Evolutionary conservation across 371 early-diverging fungal species (phyloP).

Genomic region (Chytridium lagenaria): DNA sequence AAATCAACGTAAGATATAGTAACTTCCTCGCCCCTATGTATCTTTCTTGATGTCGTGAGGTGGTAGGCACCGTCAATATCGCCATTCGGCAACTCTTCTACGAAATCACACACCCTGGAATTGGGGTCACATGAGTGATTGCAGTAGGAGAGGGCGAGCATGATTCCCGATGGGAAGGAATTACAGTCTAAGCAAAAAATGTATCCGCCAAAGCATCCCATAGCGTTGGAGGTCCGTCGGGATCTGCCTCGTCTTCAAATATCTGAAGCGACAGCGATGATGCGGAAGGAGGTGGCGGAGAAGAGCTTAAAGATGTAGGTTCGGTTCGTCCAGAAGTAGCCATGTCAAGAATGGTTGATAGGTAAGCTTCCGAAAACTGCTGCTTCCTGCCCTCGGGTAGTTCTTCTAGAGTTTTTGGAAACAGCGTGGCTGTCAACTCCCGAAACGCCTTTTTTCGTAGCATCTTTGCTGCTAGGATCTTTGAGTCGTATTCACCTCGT

Average conservation of each 20-base stretch:
- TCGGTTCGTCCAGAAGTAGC: not conserved
- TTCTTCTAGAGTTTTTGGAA: not conserved
- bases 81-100: not conserved
- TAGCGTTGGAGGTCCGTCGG: not conserved
- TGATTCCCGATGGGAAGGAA: conserved; percentile 33
- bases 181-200: conserved; percentile 34
- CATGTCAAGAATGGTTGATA: not conserved
- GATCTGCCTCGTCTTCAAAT: no score
- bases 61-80: conserved; percentile 5
- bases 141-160: conserved; percentile 19
- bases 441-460: not conserved
- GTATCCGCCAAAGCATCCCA: conserved; percentile 15
- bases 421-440: not conserved
- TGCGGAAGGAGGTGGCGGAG: not conserved
- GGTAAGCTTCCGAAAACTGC: not conserved
- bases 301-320: not conserved
- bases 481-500: not conserved
- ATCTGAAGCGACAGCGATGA: not conserved
- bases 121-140: conserved; percentile 34
- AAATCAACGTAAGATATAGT: conserved; percentile 34
- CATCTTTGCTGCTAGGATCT: not conserved
- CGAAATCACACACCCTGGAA: conserved; percentile 19
- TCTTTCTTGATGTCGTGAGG: conserved; percentile 24
- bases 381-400: not conserved
- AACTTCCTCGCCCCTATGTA: conserved; percentile 27